Evolutionary conservation across 306 rosid genomes (phyloP).

Genomic region (Lathyrus tuberosus): DNA sequence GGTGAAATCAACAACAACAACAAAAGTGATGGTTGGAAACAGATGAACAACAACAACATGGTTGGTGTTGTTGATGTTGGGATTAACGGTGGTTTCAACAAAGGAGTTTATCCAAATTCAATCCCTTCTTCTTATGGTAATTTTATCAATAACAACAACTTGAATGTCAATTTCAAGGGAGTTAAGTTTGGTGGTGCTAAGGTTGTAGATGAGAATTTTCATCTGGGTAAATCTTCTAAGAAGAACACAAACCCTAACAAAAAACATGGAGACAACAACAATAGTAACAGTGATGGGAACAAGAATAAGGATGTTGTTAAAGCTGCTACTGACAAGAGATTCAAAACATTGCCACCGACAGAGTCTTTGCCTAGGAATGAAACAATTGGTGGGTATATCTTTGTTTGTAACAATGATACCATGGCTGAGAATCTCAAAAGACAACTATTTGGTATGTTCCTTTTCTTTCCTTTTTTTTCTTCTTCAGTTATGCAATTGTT

Average conservation of each 20-base stretch:
- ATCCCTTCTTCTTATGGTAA: slow-evolving; percentile 52
- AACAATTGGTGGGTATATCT: slow-evolving; percentile 89
- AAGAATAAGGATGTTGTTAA: slow-evolving; percentile 47
- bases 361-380: slow-evolving; percentile 91
- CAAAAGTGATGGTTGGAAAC: slow-evolving; percentile 57
- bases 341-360: slow-evolving; percentile 87
- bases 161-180: slow-evolving; percentile 43
- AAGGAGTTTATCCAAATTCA: slow-evolving; percentile 79
- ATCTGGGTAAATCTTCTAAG: slow-evolving; percentile 45
- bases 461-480: background rate
- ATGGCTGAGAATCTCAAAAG: slow-evolving; percentile 96
- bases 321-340: slow-evolving; percentile 65
- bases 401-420: slow-evolving; percentile 97
- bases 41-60: slow-evolving; percentile 25
- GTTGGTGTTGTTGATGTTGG: slow-evolving; percentile 27
- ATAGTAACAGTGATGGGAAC: slow-evolving; percentile 13
- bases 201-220: slow-evolving; percentile 50
- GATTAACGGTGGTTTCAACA: slow-evolving; percentile 64
- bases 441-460: slow-evolving; percentile 77
- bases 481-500: slow-evolving; percentile 9
- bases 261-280: slow-evolving; percentile 56
- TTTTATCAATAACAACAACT: slow-evolving; percentile 32
- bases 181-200: background rate
- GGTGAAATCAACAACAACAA: slow-evolving; percentile 56
- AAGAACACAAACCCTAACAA: slow-evolving; percentile 55